Base-by-base conservation (phyloP, 2,329 filamentous ascomycete genomes). In the Colletotrichum navitas region DNA sequence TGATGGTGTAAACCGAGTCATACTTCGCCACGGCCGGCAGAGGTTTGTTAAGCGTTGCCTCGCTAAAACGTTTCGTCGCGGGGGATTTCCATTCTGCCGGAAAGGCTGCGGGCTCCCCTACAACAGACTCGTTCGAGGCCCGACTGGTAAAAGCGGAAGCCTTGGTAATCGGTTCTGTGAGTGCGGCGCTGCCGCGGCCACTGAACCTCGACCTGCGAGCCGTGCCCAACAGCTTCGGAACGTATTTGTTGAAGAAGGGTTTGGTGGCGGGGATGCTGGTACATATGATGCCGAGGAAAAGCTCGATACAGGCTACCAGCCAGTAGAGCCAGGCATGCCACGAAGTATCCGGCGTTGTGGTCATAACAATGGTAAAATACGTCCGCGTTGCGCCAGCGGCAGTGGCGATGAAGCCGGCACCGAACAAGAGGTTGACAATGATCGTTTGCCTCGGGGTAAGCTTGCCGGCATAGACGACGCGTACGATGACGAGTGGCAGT, bases 401-500 rank as follows among this genome's bases (percentile, higher is more conserved):
- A 60, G 79, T 82, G 73, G 86, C 85, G 14, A 88, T 65, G n/a
- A 85, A 80, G 26, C 87, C 87, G 21, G 87, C 78, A 12, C 82
- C 83, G 66, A 89, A 87, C 12, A 89, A 83, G 7, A 83, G 74
- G 1, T 81, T 80, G 6, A 89, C 78, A 3, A 83, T 81, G 21
- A 83, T 70, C 45, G 83, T 83, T 70, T 89, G 86, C 55, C 81
- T 84, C 14, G 75, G 73, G 1, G 86, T 84, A 47, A 89, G 79
- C 61, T 85, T 81, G 74, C 83, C 79, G 60, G 59, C 69, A 29
- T 72, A 71, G 26, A 71, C 61, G n/a, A 70, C 32, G n/a, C 67
- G 70, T 11, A 87, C 81, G 3, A 83, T 84, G 29, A 81, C 81
- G 56, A 89, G 83, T 1, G 87, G 87, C 4, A 90, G 79, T 0